A percentile compares a stretch with the other conserved stretches of the same genome.
These are phyloP conservation scores for Colletotrichum sublineola DNA, from an alignment of 2,329 filamentous ascomycete genomes.

Conservation along the genomic window DNA sequence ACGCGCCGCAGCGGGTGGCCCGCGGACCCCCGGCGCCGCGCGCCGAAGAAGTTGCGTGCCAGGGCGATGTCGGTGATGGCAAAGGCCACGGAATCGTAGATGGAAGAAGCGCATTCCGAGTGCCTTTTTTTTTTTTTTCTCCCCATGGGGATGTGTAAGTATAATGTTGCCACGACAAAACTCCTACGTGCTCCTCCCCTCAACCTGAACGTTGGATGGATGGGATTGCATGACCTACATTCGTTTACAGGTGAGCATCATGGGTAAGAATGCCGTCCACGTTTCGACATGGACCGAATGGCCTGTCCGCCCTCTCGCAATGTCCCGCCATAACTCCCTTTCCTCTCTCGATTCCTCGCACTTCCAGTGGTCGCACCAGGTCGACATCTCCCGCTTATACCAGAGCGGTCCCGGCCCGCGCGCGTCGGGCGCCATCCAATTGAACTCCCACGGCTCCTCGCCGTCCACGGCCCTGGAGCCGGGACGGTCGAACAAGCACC, in stretches of 20 bases:
- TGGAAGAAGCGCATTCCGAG: constrained; percentile 15
- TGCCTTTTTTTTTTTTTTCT: constrained; percentile 1
- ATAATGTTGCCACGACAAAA: background rate
- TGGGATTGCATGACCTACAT: constrained; percentile 10
- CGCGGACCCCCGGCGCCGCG: background rate
- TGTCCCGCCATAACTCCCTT: constrained; percentile 19
- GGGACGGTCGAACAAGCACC: constrained; percentile 11
- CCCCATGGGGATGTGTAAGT: background rate
- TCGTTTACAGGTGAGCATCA: constrained; percentile 33
- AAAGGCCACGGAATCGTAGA: constrained; percentile 25
- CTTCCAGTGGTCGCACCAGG: constrained; percentile 36
- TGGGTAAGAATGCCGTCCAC: constrained; percentile 28
- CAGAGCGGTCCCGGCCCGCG: constrained; percentile 23
- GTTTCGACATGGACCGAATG: background rate
- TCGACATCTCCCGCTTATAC: constrained; percentile 35
- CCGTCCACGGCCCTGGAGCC: background rate
- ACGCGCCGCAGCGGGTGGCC: constrained; percentile 29
- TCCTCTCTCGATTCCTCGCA: constrained; percentile 33
- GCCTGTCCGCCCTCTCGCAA: constrained; percentile 2
- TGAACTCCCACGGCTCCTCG: constrained; percentile 13
- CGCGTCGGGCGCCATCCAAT: constrained; percentile 30
- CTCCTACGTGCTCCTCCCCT: too few relatives aligned
- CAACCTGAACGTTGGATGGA: too few relatives aligned
- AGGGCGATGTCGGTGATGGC: constrained; percentile 34
- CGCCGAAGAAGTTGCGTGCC: constrained; percentile 18